Percentiles rank a stretch among this genome's conserved stretches.
Conservation (phyloP, 2,329 filamentous ascomycete genomes). For the Fusarium euwallaceae region DNA sequence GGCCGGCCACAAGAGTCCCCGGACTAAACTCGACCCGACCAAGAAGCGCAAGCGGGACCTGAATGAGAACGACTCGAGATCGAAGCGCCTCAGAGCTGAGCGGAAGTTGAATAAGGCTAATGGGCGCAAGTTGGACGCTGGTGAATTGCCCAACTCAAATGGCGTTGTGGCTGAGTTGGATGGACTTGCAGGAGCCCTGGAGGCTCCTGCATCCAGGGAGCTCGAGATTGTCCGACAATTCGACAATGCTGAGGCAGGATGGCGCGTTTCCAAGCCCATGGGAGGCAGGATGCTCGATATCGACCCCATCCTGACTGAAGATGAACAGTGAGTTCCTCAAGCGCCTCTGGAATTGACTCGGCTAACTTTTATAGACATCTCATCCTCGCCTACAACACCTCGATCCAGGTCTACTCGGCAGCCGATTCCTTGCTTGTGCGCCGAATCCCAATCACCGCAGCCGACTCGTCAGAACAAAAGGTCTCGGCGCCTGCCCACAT, state of each 20-base stretch:
- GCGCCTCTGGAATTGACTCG: not conserved
- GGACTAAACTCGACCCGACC: constrained; percentile 52
- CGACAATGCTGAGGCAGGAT: constrained; percentile 56
- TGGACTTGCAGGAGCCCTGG: constrained; percentile 29
- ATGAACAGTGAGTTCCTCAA: constrained; percentile 67
- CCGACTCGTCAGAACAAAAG: constrained; percentile 45
- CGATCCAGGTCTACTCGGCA: constrained; percentile 85
- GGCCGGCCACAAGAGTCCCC: constrained; percentile 51
- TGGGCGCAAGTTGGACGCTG: constrained; percentile 35
- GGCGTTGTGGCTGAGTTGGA: constrained; percentile 33
- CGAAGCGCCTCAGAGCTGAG: constrained; percentile 57
- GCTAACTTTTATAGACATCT: constrained; percentile 68
- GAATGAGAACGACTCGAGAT: constrained; percentile 56
- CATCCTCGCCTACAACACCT: constrained; percentile 79
- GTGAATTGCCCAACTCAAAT: constrained; percentile 13
- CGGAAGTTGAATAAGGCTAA: constrained; percentile 47
- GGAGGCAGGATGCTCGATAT: constrained; percentile 75
- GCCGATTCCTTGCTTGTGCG: constrained; percentile 84
- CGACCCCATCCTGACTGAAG: constrained; percentile 71
- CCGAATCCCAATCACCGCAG: constrained; percentile 68
- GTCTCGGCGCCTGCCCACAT: constrained; percentile 50
- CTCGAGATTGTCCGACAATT: constrained; percentile 46
- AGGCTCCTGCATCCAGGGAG: constrained; percentile 35
- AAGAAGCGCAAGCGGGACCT: constrained; percentile 64
- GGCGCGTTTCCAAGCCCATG: constrained; percentile 74